Evolutionary conservation across 495 filamentous ascomycete species (phyloP), one percentile per base, ranked within the genome.

Genomic region (Penicillium taxi): DNA sequence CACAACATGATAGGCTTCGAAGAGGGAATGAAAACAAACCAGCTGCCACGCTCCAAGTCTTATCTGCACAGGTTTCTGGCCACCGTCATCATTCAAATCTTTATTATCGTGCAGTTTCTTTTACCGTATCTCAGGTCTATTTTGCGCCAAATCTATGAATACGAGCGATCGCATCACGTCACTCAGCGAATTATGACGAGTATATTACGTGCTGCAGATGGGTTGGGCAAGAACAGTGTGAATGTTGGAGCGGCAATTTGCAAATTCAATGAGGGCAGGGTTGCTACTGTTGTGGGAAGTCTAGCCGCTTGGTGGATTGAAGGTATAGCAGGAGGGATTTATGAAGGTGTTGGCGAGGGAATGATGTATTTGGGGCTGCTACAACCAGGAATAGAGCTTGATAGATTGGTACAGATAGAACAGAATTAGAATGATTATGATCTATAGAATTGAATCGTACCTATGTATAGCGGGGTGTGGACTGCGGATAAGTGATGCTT

Each of bases 301-400:
- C 30, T 73, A 9, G 64, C 66, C 1, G 45, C 55, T 3, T 81
- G 77, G 77, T 70, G 74, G 61, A 44, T 79, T 14, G 72, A 76
- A 44, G 70, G 72, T 9, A 58, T 82, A 26, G 69, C 70, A 2
- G 76, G 73, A 11, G 80, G 80, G 9, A 61, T 84, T 22, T 73
- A 77, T 47, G 79, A 84, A 32, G 80, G 80, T 0, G 62, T 82
- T 26, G 70, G 70, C 1, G 73, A 81, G 44, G 80, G 77, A 4
- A 63, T 84, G 56, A 45, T 52, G 21, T 61, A 73, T 32, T 41
- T 74, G 32, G 71, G 66, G 7, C 39, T 63, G 16, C 41, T 56
- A 25, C 44, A 36, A 21, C 45, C 54, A 6, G 50, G 50, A n/a
- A 44, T 48, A 4, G 60, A 63, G 31, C 12, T 56, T 22, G 44